Evolutionary conservation across 805 yeast species (phyloP).

Genomic region (Candida sakaeoensis): DNA sequence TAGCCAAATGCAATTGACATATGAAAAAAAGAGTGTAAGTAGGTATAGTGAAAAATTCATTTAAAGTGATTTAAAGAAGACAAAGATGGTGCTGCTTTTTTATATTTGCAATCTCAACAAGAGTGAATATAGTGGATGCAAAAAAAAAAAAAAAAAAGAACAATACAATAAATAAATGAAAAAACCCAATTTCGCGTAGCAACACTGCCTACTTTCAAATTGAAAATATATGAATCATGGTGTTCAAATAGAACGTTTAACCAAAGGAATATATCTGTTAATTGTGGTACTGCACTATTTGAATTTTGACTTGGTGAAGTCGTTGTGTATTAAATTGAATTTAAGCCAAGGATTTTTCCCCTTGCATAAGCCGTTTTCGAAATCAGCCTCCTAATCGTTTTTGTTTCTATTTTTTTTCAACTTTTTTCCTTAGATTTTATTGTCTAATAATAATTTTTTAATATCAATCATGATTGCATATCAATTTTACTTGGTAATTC

Average conservation of each 20-base stretch:
- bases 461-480: no score
- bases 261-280: no score
- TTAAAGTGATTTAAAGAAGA: no score
- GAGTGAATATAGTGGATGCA: neutral
- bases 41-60: neutral
- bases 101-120: neutral
- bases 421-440: no score
- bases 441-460: no score
- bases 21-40: neutral
- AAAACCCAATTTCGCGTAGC: neutral
- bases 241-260: no score
- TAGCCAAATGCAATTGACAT: conserved; percentile 20
- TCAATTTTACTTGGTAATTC: no score
- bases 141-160: neutral
- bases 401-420: no score
- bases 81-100: neutral
- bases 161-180: neutral
- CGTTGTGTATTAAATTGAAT: no score
- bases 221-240: no score
- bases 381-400: neutral
- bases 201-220: neutral
- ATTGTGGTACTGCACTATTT: no score
- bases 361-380: neutral
- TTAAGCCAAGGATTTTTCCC: neutral
- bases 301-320: no score